Evolutionary conservation across 768 basidiomycete species (phyloP), one percentile per base, ranked within the genome.

Genomic region (Leccinellum rugosiceps): DNA sequence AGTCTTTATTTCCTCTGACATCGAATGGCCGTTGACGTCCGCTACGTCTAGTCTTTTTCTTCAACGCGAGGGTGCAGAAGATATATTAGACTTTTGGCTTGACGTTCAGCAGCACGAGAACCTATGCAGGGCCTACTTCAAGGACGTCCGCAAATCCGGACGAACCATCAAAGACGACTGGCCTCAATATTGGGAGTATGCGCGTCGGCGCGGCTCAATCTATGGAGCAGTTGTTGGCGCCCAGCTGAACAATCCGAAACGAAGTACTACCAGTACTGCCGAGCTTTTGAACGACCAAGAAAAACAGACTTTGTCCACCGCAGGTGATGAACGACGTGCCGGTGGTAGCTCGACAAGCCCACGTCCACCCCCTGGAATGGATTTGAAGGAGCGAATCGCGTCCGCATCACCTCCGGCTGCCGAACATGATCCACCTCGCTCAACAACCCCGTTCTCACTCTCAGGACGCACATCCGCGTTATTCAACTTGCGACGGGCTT

Each of bases 91-190:
- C 72, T 98, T 98, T 67, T 98, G 96, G 95, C 83, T 99, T 28
- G 97, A 99, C 71, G 97, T 98, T 6, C 94, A 97, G 65, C 97
- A 98, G 75, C 97, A 99, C 72, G 97, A 98, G 77, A 98, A 98
- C 70, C 85, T 99, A 32, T 98, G 96, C 73, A 84, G 95, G 59
- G 97, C 96, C 8, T 98, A 98, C 74, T 98, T 99, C 84, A 97
- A 98, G 79, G 97, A 98, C 73, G 86, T 99, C 53, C 88, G 92
- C 68, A 94, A 95, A 76, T 94, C 94, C 0, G 94, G 95, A 3
- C 84, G 90, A 26, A 85, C 89, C 13, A 90, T 99, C 71, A 90
- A 89, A 70, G 91, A 98, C 17, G 97, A 98, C 71, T 99, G 97
- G 97, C 97, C 97, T 6, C 92, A 97, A 72, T 98, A 96, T 67